Percentiles rank a stretch among this genome's conserved stretches.
phyloP scores from a whole-genome alignment of 108 stramenopile genomes.

The Aurantiochytrium sp. region DNA sequence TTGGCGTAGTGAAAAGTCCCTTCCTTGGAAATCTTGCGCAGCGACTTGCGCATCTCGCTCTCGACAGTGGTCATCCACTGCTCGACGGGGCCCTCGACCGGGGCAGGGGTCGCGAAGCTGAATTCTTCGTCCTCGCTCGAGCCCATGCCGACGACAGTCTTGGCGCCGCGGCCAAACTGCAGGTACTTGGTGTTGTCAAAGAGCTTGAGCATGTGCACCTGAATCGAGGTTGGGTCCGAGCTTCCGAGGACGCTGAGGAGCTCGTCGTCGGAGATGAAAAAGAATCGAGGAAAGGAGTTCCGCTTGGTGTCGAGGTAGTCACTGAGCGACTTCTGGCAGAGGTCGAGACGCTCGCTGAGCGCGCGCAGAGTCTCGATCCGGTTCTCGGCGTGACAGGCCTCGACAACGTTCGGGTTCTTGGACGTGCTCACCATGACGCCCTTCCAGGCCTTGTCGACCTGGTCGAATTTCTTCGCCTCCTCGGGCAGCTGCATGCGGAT shows the following conservation, averaged over 20 bases:
- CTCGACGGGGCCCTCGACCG: conserved; percentile 67
- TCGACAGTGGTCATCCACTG: conserved; percentile 64
- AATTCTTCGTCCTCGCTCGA: conserved; percentile 59
- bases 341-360: conserved; percentile 58
- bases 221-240: conserved; percentile 59
- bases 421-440: conserved; percentile 54
- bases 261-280: conserved; percentile 74
- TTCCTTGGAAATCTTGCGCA: conserved; percentile 60
- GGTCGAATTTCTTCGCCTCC: conserved; percentile 66
- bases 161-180: conserved; percentile 51
- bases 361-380: conserved; percentile 46
- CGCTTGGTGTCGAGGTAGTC: conserved; percentile 69
- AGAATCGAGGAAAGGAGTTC: conserved; percentile 66
- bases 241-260: conserved; percentile 63
- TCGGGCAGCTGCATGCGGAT: conserved; percentile 63
- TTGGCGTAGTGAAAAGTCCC: conserved; percentile 62
- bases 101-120: conserved; percentile 33
- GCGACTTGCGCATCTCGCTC: conserved; percentile 51
- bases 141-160: conserved; percentile 53
- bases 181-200: conserved; percentile 67
- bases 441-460: conserved; percentile 65
- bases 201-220: conserved; percentile 68
- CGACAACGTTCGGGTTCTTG: conserved; percentile 59
- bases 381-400: conserved; percentile 56
- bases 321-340: conserved; percentile 60